A percentile compares a stretch with the other conserved stretches of the same genome.
Conservation (phyloP, 768 basidiomycete genomes). For the Leccinum incarnatum region DNA sequence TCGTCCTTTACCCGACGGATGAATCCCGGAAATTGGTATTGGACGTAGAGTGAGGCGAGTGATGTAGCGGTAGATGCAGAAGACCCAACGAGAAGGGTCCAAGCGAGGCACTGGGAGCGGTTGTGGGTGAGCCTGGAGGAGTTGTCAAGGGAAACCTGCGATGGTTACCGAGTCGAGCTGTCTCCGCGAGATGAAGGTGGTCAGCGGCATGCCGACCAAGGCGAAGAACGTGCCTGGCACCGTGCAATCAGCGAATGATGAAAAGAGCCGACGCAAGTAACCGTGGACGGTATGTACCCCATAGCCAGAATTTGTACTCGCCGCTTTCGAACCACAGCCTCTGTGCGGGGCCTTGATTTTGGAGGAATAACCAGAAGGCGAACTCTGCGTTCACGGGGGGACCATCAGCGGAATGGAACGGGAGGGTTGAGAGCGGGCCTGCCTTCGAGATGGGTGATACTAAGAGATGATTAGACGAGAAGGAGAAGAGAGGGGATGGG, state of each 20-base stretch:
- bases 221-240: constrained; percentile 58
- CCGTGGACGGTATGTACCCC: constrained; percentile 40
- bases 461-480: constrained; percentile 24
- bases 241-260: constrained; percentile 9
- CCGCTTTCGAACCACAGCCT: constrained; percentile 78
- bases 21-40: constrained; percentile 68
- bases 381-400: constrained; percentile 46
- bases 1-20: constrained; percentile 67
- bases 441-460: constrained; percentile 81
- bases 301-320: constrained; percentile 73
- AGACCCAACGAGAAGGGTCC: constrained; percentile 74
- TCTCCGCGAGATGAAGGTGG: constrained; percentile 56
- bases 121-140: constrained; percentile 17
- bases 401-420: too few relatives aligned
- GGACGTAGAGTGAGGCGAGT: constrained; percentile 66
- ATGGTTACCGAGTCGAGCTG: constrained; percentile 53
- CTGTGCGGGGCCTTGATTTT: constrained; percentile 70
- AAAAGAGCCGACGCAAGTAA: neutral
- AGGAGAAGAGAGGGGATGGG: neutral
- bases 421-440: too few relatives aligned
- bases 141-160: neutral
- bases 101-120: constrained; percentile 56
- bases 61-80: constrained; percentile 66
- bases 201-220: constrained; percentile 69
- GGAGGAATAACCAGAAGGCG: constrained; percentile 79